Base-by-base conservation (phyloP, 2,329 filamentous ascomycete species). In the Beauveria rudraprayagi region DNA sequence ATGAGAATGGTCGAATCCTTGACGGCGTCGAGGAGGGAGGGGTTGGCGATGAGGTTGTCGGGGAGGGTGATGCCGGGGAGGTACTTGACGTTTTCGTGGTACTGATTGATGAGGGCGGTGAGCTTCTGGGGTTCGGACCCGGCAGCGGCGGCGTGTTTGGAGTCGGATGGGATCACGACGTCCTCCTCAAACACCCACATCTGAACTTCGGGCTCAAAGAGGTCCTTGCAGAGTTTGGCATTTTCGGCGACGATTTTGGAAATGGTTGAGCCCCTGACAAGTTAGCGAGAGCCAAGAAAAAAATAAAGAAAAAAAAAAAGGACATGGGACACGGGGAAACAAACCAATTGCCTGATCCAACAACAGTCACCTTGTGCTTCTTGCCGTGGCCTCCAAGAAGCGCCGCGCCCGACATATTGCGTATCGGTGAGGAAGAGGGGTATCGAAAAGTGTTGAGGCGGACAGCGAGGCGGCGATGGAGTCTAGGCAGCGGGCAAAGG, bases 111-210 rank as follows among this genome's bases (percentile, higher is more conserved):
- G 68, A 99, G 77, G 56, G 85, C 75, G 8, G 94, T 96, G 73
- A 99, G 87, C 78, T 96, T 96, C 74, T 94, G 90, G 3, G 88
- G 84, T 65, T 85, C 80, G 65, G 84, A 82, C 70, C 83, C 82
- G 43, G 83, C 80, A 62, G 81, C 76, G 22, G 82, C 70, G 68
- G 89, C 81, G 76, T 91, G 83, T 67, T 84, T 85, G 54, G 90
- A 93, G 65, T 83, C 81, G 68, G 87, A 81, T 14, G 89, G 77
- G 47, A 96, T 80, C 60, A 84, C 83, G 65, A 96, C 87, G 26
- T 96, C 84, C 75, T 99, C 94, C 76, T 99, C 94, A 72, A 86
- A 97, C 70, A 99, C 95, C 94, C 94, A 99, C 94, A 99, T 97
- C 76, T 96, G 91, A 57, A 99, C 92, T 64, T 91, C 81, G 72